phyloP scores from a whole-genome alignment of 345 rosid species.

The Lepidium aucheri region DNA sequence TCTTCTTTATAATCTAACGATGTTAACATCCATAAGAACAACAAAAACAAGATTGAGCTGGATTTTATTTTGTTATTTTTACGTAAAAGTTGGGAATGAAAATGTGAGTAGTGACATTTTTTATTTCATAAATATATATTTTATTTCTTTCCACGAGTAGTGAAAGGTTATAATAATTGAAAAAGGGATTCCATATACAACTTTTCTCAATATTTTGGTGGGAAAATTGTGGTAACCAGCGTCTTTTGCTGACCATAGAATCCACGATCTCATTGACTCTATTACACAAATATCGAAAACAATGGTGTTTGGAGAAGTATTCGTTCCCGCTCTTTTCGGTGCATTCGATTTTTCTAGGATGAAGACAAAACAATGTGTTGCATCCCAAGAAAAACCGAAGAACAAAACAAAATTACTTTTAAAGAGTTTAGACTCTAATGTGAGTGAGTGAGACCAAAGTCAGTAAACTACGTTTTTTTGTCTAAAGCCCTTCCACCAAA shows the following conservation, averaged over 20 bases:
- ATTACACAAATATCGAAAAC: neutral
- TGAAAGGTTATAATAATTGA: slow-evolving; percentile 19
- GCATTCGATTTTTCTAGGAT: slow-evolving; percentile 15
- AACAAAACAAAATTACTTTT: slow-evolving; percentile 20
- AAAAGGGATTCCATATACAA: slow-evolving; percentile 15
- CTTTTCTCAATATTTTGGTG: slow-evolving; percentile 10
- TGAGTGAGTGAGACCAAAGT: slow-evolving; percentile 28
- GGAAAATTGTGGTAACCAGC: slow-evolving; percentile 23
- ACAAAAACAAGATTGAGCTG: neutral
- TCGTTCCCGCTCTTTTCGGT: slow-evolving; percentile 33
- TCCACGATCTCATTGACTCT: slow-evolving; percentile 28
- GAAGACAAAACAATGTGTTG: slow-evolving; percentile 19
- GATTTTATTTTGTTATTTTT: neutral
- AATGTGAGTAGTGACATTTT: neutral
- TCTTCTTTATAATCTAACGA: neutral
- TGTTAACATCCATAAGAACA: neutral
- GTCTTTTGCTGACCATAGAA: slow-evolving; percentile 29
- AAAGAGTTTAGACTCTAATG: slow-evolving; percentile 6
- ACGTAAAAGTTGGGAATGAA: neutral
- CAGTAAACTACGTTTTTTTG: slow-evolving; percentile 22
- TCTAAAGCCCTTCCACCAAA: slow-evolving; percentile 14
- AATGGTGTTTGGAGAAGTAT: slow-evolving; percentile 8
- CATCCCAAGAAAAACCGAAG: slow-evolving; percentile 21
- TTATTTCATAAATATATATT: too few relatives aligned
- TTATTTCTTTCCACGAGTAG: neutral